Percentiles rank a stretch among this genome's conserved stretches.
phyloP scores from a whole-genome alignment of 208 protist species.

The Leishmania aethiopica region DNA sequence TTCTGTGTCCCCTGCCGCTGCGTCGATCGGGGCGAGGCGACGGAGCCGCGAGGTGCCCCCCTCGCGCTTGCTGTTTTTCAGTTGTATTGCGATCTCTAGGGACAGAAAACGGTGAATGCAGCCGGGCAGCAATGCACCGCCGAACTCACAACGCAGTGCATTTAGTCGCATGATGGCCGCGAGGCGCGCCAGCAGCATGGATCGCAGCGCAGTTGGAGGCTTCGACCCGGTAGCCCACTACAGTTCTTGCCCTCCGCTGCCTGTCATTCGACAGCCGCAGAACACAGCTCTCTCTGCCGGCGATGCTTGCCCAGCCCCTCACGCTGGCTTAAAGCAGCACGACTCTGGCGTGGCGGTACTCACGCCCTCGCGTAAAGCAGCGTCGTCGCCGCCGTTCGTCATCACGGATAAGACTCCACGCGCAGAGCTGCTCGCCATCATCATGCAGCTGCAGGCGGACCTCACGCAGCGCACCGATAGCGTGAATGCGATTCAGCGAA shows the following conservation, averaged over 20 bases:
- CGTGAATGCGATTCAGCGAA: slow-evolving; percentile 91
- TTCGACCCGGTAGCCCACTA: too few relatives aligned
- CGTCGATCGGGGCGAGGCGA: not conserved
- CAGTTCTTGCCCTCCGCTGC: not conserved
- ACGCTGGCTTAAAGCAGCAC: too few relatives aligned
- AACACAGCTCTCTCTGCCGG: not conserved
- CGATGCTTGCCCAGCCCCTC: not conserved
- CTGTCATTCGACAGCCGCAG: slow-evolving; percentile 7
- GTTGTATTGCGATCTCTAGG: not conserved
- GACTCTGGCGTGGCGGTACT: not conserved
- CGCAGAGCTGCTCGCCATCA: slow-evolving; percentile 39
- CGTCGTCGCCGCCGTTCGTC: slow-evolving; percentile 10
- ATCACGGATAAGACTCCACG: slow-evolving; percentile 39
- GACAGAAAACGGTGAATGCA: not conserved
- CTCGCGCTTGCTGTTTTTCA: not conserved
- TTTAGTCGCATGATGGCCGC: slow-evolving; percentile 22
- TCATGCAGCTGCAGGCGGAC: slow-evolving; percentile 61
- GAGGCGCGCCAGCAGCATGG: slow-evolving; percentile 1
- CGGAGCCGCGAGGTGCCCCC: not conserved
- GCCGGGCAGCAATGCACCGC: not conserved
- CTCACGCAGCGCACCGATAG: slow-evolving; percentile 71
- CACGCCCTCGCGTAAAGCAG: too few relatives aligned
- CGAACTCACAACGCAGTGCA: slow-evolving; percentile 4
- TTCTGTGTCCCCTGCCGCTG: not conserved
- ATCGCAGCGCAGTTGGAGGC: not conserved